Evolutionary conservation across 2,329 filamentous ascomycete genomes (phyloP).

Genomic region (Fusarium continuum): DNA sequence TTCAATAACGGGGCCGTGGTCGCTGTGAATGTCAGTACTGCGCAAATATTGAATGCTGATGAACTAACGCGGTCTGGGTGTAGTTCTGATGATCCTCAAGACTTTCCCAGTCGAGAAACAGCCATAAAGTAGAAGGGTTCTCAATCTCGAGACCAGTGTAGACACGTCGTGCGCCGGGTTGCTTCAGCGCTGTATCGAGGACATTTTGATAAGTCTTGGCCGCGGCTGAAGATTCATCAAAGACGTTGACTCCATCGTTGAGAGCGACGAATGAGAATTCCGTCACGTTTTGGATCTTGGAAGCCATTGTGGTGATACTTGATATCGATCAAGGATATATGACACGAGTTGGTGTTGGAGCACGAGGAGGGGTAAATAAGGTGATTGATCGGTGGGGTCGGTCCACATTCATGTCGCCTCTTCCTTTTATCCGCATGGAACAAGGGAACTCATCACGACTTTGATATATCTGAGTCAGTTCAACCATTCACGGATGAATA

Average conservation of each 20-base stretch:
- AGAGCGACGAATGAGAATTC: constrained; percentile 37
- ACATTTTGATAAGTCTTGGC: constrained; percentile 27
- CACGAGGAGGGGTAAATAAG: constrained; percentile 24
- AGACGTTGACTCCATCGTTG: constrained; percentile 27
- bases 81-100: constrained; percentile 33
- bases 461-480: not conserved
- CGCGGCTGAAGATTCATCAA: constrained; percentile 19
- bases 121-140: constrained; percentile 37
- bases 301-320: constrained; percentile 16
- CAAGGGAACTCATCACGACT: constrained; percentile 9
- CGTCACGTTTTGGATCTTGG: constrained; percentile 32
- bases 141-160: constrained; percentile 41
- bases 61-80: constrained; percentile 28
- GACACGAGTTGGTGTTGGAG: not conserved
- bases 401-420: constrained; percentile 17
- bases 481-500: accelerated
- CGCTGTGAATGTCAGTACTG: not conserved
- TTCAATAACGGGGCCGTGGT: constrained; percentile 26
- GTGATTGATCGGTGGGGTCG: constrained; percentile 15
- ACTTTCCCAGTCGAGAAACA: constrained; percentile 43
- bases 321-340: not conserved
- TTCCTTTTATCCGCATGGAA: constrained; percentile 35
- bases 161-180: constrained; percentile 36
- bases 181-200: constrained; percentile 31
- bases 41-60: accelerated